Evolutionary conservation across 2,329 filamentous ascomycete species (phyloP).

Genomic region (Xylariaceae sp.): DNA sequence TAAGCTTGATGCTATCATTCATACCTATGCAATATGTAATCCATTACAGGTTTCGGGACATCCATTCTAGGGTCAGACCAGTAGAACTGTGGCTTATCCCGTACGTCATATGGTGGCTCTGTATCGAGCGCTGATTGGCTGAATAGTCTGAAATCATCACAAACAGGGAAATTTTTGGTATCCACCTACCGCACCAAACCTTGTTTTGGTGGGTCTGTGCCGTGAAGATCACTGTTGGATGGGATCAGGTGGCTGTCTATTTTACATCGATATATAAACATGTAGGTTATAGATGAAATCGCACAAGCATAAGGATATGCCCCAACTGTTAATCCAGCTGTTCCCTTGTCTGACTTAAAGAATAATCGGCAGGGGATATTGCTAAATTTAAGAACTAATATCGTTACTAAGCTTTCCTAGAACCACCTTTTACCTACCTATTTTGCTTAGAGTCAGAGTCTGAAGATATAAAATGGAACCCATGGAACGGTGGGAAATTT

Average conservation of each 20-base stretch:
- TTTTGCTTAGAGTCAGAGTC: too few species aligned
- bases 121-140: slow-evolving; percentile 11
- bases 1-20: too few species aligned
- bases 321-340: too few species aligned
- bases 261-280: background rate
- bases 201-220: slow-evolving; percentile 5
- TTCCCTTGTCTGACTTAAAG: too few species aligned
- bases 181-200: slow-evolving; percentile 9
- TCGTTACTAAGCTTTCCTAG: too few species aligned
- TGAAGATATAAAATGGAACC: too few species aligned
- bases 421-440: too few species aligned
- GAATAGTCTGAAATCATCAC: background rate
- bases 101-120: slow-evolving; percentile 25
- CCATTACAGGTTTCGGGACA: background rate
- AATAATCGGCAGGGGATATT: too few species aligned
- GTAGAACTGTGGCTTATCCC: slow-evolving; percentile 9
- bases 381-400: too few species aligned
- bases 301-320: too few species aligned
- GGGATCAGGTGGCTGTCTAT: background rate
- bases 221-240: background rate
- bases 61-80: background rate
- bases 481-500: too few species aligned
- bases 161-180: slow-evolving; percentile 21
- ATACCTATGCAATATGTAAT: background rate
- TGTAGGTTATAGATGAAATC: background rate